phyloP scores from a whole-genome alignment of 208 protist genomes.

The Trichomonas gallinae region DNA sequence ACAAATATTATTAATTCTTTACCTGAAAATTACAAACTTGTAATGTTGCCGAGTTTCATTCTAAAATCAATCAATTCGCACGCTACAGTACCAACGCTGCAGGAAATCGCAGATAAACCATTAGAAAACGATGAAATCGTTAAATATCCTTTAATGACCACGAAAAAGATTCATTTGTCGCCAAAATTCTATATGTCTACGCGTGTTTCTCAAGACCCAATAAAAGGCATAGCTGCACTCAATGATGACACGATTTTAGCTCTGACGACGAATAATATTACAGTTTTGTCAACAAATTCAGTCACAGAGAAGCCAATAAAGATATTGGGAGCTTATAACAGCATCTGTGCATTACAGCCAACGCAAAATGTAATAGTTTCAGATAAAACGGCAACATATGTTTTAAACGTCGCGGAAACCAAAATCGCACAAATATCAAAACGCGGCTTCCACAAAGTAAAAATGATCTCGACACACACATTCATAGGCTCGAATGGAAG shows the following conservation, averaged over 20 bases:
- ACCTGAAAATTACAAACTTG: background rate
- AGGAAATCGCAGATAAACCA: background rate
- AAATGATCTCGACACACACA: background rate
- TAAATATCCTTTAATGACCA: background rate
- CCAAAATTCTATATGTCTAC: background rate
- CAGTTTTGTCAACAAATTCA: background rate
- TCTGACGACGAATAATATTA: background rate
- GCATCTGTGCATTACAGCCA: background rate
- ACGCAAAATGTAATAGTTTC: background rate
- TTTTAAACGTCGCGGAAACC: background rate
- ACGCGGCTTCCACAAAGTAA: background rate
- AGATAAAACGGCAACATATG: background rate
- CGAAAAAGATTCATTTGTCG: background rate
- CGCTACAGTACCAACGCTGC: background rate
- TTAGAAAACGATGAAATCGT: background rate
- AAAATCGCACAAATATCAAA: background rate
- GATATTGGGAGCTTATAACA: background rate
- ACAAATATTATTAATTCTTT: background rate
- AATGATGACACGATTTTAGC: background rate
- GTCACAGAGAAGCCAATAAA: background rate
- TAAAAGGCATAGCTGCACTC: background rate
- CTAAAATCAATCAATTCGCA: background rate
- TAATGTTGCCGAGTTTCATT: background rate
- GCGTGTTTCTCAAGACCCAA: background rate
- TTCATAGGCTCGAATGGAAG: background rate